phyloP scores from a whole-genome alignment of 305 asterid genomes.

The Solanum hybrid region DNA sequence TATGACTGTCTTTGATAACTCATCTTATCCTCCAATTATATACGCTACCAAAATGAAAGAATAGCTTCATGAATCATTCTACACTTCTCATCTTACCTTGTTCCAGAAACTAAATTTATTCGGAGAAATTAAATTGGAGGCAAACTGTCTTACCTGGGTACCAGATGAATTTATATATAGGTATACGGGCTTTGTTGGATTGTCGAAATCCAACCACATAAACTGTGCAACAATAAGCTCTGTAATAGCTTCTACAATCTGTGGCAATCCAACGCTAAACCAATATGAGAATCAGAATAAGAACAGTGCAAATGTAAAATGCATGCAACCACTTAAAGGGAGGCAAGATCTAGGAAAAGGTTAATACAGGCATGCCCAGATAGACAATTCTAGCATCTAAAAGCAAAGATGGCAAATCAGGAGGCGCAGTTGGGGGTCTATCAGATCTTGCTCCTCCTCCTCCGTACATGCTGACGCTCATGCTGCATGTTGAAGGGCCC shows the following conservation, averaged over 20 bases:
- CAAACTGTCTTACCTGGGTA: conserved; percentile 48
- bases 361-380: conserved; percentile 88
- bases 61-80: neutral
- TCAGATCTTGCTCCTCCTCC: conserved; percentile 50
- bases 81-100: neutral
- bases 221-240: conserved; percentile 83
- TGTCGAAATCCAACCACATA: conserved; percentile 75
- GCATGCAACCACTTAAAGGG: neutral
- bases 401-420: conserved; percentile 90
- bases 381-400: conserved; percentile 86
- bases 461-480: conserved; percentile 77
- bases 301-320: neutral
- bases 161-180: conserved; percentile 87
- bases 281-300: conserved; percentile 1
- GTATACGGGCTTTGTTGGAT: conserved; percentile 68
- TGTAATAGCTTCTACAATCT: conserved; percentile 87
- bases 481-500: conserved; percentile 59
- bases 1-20: neutral
- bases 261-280: conserved; percentile 15
- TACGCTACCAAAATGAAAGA: neutral
- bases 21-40: neutral
- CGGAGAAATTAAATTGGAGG: neutral
- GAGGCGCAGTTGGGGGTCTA: conserved; percentile 74
- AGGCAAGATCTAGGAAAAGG: conserved; percentile 11
- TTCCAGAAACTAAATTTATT: neutral